Base-by-base conservation (phyloP, 306 rosid species). In the Datisca glomerata region DNA sequence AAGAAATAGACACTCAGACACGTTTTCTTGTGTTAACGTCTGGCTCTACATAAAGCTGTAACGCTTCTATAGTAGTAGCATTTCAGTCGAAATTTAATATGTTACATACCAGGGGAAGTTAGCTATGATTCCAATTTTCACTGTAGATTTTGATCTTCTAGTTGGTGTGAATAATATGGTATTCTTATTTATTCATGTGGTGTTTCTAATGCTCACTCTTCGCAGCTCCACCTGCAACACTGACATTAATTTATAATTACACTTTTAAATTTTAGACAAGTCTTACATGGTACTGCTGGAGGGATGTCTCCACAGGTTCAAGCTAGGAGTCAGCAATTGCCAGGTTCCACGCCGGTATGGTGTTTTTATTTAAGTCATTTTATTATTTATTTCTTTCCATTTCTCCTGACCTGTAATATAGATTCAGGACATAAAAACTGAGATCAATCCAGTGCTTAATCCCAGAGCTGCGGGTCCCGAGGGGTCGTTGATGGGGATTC, bases 241-340 rank as follows among this genome's bases (percentile, higher is more conserved):
- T n/a, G n/a, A n/a, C n/a, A n/a, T n/a, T n/a, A n/a, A n/a, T n/a
- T n/a, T n/a, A n/a, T n/a, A n/a, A n/a, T n/a, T n/a, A n/a, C 11
- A 37, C 5, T 13, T 54, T 38, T 60, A 55, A 52, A 55, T 74
- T 72, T 49, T 79, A 89, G 98, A 68, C 98, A 83, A 78, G 93
- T 80, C 36, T 64, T 89, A 81, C 98, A 84, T 47, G 79, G 75
- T 49, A 12, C 95, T 45, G 70, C 81, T 18, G 95, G 92, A 37
- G 92, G 85, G 33, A 80, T 91, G 81, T 73, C 94, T 75, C 80
- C 87, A 36, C 98, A 91, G 72, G 87, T 75, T 62, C 98, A 91
- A 75, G 74, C 81, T 41, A 82, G 87, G 43, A 73, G 65, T 68
- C 98, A 81, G 70, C 98, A 78, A 55, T 47, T 84, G 56, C 73